Conservation (phyloP, 768 basidiomycete genomes). For the Sistotremastrum niveocremeum region DNA sequence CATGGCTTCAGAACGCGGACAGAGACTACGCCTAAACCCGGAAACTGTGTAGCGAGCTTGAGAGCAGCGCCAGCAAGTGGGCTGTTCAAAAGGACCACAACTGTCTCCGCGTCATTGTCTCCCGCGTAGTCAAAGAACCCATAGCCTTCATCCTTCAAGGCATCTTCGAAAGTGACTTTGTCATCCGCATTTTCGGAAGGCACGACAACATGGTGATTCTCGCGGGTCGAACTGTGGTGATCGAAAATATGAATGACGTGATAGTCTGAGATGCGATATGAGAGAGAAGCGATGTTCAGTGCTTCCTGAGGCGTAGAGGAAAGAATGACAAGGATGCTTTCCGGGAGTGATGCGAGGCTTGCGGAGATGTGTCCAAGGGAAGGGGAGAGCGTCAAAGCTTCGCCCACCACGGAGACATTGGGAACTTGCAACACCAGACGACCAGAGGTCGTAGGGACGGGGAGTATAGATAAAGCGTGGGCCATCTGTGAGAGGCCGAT, state of each 20-base stretch:
- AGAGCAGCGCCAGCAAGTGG: conserved; percentile 56
- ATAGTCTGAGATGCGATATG: conserved; percentile 51
- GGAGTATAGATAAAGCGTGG: conserved; percentile 60
- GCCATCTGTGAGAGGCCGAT: conserved; percentile 76
- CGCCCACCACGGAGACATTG: conserved; percentile 49
- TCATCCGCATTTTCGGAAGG: conserved; percentile 16
- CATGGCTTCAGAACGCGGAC: conserved; percentile 80
- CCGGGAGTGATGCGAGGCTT: conserved; percentile 44
- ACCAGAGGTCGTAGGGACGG: conserved; percentile 43
- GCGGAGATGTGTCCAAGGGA: conserved; percentile 57
- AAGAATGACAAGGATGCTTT: conserved; percentile 57
- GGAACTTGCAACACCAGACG: conserved; percentile 80
- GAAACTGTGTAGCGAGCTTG: conserved; percentile 27
- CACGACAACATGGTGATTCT: conserved; percentile 44
- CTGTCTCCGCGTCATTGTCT: conserved; percentile 43
- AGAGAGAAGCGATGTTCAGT: conserved; percentile 57
- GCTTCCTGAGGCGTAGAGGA: conserved; percentile 79
- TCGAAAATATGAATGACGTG: conserved; percentile 90
- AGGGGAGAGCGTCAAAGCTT: conserved; percentile 60
- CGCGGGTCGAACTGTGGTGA: conserved; percentile 66
- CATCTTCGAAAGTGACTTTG: conserved; percentile 27
- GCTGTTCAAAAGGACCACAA: conserved; percentile 63
- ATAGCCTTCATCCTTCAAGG: conserved; percentile 47
- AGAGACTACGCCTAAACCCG: conserved; percentile 50
- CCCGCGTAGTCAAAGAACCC: conserved; percentile 68